These are phyloP conservation scores for Termitomyces titanicus DNA, from an alignment of 768 basidiomycete species.

Conservation along the genomic window DNA sequence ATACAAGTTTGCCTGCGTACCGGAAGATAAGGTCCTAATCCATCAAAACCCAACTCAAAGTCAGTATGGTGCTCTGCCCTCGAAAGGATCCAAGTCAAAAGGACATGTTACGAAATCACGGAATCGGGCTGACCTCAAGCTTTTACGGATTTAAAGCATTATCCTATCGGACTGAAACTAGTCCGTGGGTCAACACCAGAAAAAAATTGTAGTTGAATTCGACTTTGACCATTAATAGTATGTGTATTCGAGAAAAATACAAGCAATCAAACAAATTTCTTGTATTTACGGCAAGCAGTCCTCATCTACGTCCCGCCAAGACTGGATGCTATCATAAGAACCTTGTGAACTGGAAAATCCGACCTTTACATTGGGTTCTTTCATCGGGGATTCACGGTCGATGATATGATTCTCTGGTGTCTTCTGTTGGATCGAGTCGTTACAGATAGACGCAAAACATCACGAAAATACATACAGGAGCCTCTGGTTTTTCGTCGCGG, in stretches of 20 bases:
- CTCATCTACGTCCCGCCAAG: slow-evolving; percentile 26
- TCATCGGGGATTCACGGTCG: neutral
- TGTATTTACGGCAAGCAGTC: neutral
- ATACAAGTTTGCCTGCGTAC: no score
- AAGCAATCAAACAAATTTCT: neutral
- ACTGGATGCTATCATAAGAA: slow-evolving; percentile 36
- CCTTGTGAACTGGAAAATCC: slow-evolving; percentile 14
- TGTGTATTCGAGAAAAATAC: neutral
- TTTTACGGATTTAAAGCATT: no score
- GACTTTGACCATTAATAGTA: neutral
- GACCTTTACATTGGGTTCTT: neutral
- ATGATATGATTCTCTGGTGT: neutral
- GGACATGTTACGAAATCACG: neutral
- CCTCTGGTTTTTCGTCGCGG: slow-evolving; percentile 8
- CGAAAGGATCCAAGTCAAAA: neutral
- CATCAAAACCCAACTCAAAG: neutral
- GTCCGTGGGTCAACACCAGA: no score
- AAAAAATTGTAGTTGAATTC: no score
- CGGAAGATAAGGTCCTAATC: no score
- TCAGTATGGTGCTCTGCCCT: neutral
- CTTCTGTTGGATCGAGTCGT: neutral
- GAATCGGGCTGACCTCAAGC: neutral
- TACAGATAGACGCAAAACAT: neutral
- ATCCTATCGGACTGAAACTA: no score
- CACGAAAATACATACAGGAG: neutral